Base-by-base conservation (phyloP, 169 alveolate genomes). In the Eimeria falciformis region DNA sequence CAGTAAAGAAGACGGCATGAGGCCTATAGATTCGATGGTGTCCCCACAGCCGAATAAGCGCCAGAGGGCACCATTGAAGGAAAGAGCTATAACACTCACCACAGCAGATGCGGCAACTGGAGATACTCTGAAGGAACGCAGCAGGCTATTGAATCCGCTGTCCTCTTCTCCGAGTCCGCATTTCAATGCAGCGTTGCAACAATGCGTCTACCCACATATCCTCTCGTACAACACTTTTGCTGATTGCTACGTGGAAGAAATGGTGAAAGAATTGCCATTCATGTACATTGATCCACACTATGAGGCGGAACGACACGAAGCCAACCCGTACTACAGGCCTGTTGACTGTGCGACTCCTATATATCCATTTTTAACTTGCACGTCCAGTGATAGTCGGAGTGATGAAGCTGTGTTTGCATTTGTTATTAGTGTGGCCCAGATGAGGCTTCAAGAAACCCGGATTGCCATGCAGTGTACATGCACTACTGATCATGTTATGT, bases 201-300 rank as follows among this genome's bases (percentile, higher is more conserved):
- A 91, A 37, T 91, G 92, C 55, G 91, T 58, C 40, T 85, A 46
- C 37, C 91, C 95, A 1, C 95, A 92, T 73, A 83, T 92, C 33
- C 53, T 65, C 37, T 79, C 92, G n/a, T 92, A n/a, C 81, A 83
- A 92, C 82, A 84, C 91, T 6, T 92, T 92, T 71, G 71, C 79
- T 11, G 84, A 85, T 21, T 82, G 69, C 27, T 92, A 86, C 78
- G 45, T 92, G 45, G 65, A 83, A n/a, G 93, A 69, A 43, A 92
- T 92, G 71, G 91, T 85, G 56, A 56, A 85, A 25, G 91, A 73
- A 5, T 77, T 92, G 43, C 91, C 92, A 1, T 55, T 69, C 12
- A 71, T 87, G 56, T 85, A 82, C 66, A 75, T 92, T 46, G 93
- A 92, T 53, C 94, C 94, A 18, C 2, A 29, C 75, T 83, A 40